phyloP scores from a whole-genome alignment of 2,329 filamentous ascomycete genomes.

The Ilyonectria mors-panacis region DNA sequence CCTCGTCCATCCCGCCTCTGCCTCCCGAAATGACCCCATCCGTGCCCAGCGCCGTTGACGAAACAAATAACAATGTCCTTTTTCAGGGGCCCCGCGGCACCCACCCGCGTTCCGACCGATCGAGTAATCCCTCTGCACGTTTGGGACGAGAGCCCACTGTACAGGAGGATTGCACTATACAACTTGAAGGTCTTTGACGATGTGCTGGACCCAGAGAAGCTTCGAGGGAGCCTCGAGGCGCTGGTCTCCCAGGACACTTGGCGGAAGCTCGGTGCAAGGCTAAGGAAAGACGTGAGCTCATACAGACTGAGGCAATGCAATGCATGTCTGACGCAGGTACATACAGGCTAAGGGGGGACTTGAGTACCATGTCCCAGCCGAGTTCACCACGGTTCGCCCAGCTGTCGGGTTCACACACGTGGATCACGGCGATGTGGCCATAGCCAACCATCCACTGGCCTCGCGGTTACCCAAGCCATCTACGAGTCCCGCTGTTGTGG shows the following conservation, averaged over 20 bases:
- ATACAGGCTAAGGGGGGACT: conserved; percentile 8
- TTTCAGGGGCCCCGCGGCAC: conserved; percentile 18
- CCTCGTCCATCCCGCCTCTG: background rate
- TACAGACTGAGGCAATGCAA: background rate
- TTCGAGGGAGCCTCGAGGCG: conserved; percentile 26
- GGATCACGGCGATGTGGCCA: conserved; percentile 15
- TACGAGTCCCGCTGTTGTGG: conserved; percentile 6
- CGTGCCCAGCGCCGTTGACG: background rate
- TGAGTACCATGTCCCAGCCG: conserved; percentile 23
- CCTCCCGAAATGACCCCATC: background rate
- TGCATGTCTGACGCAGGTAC: background rate
- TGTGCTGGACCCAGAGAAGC: conserved; percentile 26
- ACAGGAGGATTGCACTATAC: conserved; percentile 28
- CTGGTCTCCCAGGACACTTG: conserved; percentile 19
- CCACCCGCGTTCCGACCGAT: conserved; percentile 17
- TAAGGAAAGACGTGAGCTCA: conserved; percentile 28
- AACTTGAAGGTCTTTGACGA: conserved; percentile 30
- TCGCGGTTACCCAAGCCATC: conserved; percentile 26
- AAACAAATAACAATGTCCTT: conserved; percentile 14
- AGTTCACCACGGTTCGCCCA: conserved; percentile 16
- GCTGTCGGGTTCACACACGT: conserved; percentile 24
- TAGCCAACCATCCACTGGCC: conserved; percentile 23
- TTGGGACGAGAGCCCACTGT: conserved; percentile 28
- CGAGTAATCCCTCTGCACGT: conserved; percentile 23
- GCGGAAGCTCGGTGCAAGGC: conserved; percentile 24